These are phyloP conservation scores for Pholiota molesta DNA, from an alignment of 768 basidiomycete species.

Conservation along the genomic window DNA sequence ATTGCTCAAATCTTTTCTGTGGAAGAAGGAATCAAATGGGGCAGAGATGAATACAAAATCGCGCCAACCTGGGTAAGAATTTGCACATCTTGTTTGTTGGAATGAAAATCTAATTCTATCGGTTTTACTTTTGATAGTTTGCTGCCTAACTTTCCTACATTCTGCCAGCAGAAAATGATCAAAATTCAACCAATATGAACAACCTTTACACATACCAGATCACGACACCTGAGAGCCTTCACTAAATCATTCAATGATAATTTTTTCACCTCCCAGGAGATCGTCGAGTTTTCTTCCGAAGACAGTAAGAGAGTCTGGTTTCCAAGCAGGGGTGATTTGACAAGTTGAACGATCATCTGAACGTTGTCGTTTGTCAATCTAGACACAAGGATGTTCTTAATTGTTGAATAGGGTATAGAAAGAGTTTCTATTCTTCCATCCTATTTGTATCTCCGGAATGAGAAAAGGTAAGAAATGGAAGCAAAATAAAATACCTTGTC, in stretches of 20 bases:
- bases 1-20: slow-evolving; percentile 19
- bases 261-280: slow-evolving; percentile 42
- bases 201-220: slow-evolving; percentile 42
- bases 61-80: slow-evolving; percentile 10
- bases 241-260: slow-evolving; percentile 40
- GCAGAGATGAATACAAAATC: neutral
- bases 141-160: slow-evolving; percentile 1
- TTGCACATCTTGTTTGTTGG: slow-evolving; percentile 3
- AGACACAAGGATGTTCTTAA: slow-evolving; percentile 26
- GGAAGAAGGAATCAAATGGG: neutral
- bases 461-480: neutral
- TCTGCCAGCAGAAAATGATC: slow-evolving; percentile 3
- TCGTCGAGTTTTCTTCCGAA: slow-evolving; percentile 22
- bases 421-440: slow-evolving; percentile 56
- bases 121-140: slow-evolving; percentile 22
- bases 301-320: slow-evolving; percentile 25
- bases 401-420: slow-evolving; percentile 41
- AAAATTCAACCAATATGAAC: neutral
- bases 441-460: slow-evolving; percentile 28
- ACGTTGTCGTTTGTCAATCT: slow-evolving; percentile 21
- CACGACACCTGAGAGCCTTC: slow-evolving; percentile 43
- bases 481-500: slow-evolving; percentile 32
- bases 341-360: slow-evolving; percentile 33
- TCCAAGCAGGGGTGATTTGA: slow-evolving; percentile 43
- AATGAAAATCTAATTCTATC: slow-evolving; percentile 16